Evolutionary conservation across 805 yeast genomes (phyloP).

Genomic region (Yarrowia deformans): DNA sequence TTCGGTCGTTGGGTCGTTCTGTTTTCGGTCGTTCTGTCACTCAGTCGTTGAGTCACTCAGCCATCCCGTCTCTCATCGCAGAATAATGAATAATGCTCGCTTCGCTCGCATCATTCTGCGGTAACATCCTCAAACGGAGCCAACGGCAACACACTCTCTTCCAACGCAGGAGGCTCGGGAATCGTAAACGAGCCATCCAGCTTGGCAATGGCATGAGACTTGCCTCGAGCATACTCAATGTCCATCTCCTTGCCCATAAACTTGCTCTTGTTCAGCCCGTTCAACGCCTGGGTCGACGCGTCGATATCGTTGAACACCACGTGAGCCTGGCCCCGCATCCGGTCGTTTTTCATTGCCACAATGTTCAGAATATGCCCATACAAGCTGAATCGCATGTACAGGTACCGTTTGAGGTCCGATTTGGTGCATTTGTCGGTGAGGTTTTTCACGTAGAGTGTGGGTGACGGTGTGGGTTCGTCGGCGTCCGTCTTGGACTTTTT

Average conservation of each 20-base stretch:
- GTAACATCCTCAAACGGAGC: conserved; percentile 32
- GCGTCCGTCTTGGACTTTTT: conserved; percentile 16
- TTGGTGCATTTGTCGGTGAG: conserved; percentile 52
- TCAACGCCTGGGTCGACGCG: conserved; percentile 45
- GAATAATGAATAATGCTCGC: background rate
- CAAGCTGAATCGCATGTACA: conserved; percentile 52
- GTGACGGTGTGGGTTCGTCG: conserved; percentile 42
- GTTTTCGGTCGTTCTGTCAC: too few relatives aligned
- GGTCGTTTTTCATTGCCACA: conserved; percentile 51
- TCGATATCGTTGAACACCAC: conserved; percentile 49
- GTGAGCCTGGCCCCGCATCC: conserved; percentile 57
- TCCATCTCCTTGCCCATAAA: conserved; percentile 51
- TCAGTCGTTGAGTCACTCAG: too few relatives aligned
- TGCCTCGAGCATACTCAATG: conserved; percentile 48
- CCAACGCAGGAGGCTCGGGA: conserved; percentile 23
- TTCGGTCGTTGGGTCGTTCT: too few relatives aligned
- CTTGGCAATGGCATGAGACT: conserved; percentile 48
- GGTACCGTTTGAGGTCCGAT: conserved; percentile 48
- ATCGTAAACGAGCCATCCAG: conserved; percentile 47
- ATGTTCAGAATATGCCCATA: conserved; percentile 52
- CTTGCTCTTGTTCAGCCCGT: conserved; percentile 44
- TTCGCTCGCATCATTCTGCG: background rate
- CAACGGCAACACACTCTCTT: conserved; percentile 4
- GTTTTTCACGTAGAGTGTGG: conserved; percentile 53
- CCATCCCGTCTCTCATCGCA: background rate